Conservation (phyloP, 23 red algal species). For the Gracilaria gracilis region DNA sequence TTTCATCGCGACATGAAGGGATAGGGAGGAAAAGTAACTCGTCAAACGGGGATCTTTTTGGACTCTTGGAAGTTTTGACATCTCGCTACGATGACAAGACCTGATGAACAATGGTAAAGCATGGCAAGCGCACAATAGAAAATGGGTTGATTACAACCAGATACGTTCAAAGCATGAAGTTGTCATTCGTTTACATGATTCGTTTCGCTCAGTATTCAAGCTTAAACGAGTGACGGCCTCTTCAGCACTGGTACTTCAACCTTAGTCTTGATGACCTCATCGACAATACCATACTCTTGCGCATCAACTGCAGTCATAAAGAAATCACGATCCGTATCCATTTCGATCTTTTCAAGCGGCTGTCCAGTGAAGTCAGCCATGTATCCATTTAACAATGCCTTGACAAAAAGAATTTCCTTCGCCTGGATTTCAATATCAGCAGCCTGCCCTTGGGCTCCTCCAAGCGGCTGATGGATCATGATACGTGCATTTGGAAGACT, state of each 20-base stretch:
- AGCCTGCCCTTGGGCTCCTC: conserved; percentile 93
- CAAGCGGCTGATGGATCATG: conserved; percentile 97
- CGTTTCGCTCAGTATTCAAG: not conserved
- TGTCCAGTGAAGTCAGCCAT: conserved; percentile 95
- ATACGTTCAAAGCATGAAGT: not conserved
- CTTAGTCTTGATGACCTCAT: conserved; percentile 94
- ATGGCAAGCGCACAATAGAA: too few species aligned
- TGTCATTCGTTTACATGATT: conserved; percentile 24
- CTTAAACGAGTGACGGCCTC: conserved; percentile 68
- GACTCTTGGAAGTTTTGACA: too few species aligned
- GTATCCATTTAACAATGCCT: conserved; percentile 84
- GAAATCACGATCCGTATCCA: conserved; percentile 92
- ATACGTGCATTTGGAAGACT: conserved; percentile 89
- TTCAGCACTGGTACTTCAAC: conserved; percentile 60
- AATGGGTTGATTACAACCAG: too few species aligned
- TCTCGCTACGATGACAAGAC: too few species aligned
- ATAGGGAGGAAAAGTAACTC: too few species aligned
- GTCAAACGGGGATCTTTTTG: too few species aligned
- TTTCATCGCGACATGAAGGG: too few species aligned
- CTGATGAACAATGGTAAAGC: too few species aligned
- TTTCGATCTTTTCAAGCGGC: conserved; percentile 84
- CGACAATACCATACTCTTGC: conserved; percentile 88
- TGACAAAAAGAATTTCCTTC: conserved; percentile 91
- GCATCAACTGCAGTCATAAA: conserved; percentile 92
- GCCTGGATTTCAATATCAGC: conserved; percentile 97